phyloP scores from a whole-genome alignment of 2,329 filamentous ascomycete species.

The Penicillium sp. region DNA sequence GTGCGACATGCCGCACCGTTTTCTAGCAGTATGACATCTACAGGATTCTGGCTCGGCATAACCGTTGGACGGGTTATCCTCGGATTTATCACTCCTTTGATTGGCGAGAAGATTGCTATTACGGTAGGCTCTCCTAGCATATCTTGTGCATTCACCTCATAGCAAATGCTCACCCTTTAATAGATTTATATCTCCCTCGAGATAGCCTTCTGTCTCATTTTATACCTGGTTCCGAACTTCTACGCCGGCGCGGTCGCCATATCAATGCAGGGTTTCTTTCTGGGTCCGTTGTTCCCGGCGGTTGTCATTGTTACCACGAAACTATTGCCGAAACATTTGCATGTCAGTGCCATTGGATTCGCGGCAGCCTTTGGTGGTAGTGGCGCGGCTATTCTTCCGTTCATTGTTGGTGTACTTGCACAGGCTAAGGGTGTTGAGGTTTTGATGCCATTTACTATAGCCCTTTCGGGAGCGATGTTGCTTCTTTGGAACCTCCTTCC shows the following conservation, averaged over 20 bases:
- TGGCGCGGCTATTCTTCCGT: slow-evolving; percentile 60
- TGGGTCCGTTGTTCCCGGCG: slow-evolving; percentile 70
- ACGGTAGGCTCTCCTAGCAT: slow-evolving; percentile 27
- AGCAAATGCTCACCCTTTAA: neutral
- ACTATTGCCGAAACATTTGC: slow-evolving; percentile 64
- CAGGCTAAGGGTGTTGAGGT: slow-evolving; percentile 59
- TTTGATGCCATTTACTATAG: slow-evolving; percentile 59
- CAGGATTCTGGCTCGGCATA: slow-evolving; percentile 74
- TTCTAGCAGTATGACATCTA: slow-evolving; percentile 65
- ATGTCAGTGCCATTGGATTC: slow-evolving; percentile 71
- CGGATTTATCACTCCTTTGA: slow-evolving; percentile 60
- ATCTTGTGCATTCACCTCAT: too few relatives aligned
- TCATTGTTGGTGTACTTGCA: slow-evolving; percentile 46
- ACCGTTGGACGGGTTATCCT: slow-evolving; percentile 67
- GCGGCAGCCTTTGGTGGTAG: slow-evolving; percentile 68
- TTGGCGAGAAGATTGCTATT: slow-evolving; percentile 67
- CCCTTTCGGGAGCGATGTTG: slow-evolving; percentile 51
- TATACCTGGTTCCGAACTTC: slow-evolving; percentile 78
- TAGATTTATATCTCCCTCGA: slow-evolving; percentile 60
- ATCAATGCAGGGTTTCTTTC: slow-evolving; percentile 67
- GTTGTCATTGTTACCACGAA: slow-evolving; percentile 67
- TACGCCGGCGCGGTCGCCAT: slow-evolving; percentile 70
- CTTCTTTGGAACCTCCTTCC: slow-evolving; percentile 45
- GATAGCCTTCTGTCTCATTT: slow-evolving; percentile 67
- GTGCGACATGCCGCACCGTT: slow-evolving; percentile 64